These are phyloP conservation scores for Trametopsis cervina DNA, from an alignment of 768 basidiomycete genomes.

Conservation along the genomic window DNA sequence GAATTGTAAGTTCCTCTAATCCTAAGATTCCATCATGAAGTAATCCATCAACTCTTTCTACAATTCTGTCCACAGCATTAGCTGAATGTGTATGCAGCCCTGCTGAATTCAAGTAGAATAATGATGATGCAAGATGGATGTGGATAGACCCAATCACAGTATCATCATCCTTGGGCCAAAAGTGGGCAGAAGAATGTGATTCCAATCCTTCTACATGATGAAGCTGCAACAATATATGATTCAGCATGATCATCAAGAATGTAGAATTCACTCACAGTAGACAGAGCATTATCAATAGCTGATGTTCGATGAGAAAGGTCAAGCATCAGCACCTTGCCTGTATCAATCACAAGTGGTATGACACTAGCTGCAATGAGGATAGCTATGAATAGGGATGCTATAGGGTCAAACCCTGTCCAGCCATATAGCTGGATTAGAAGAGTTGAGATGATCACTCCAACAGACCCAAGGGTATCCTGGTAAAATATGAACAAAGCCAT, in stretches of 20 bases:
- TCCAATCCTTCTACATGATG: slow-evolving; percentile 69
- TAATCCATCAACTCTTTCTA: slow-evolving; percentile 67
- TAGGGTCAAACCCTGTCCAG: slow-evolving; percentile 98
- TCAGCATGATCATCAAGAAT: background rate
- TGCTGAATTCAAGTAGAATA: slow-evolving; percentile 47
- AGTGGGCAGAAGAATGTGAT: slow-evolving; percentile 74
- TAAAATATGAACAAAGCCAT: background rate
- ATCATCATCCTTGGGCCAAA: slow-evolving; percentile 93
- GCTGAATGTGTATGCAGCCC: slow-evolving; percentile 50
- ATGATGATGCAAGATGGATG: slow-evolving; percentile 71
- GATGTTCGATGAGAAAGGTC: slow-evolving; percentile 66
- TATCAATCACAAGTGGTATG: slow-evolving; percentile 90
- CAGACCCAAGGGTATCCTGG: slow-evolving; percentile 92
- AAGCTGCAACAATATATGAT: slow-evolving; percentile 40
- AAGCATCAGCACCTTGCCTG: slow-evolving; percentile 79
- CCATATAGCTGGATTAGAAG: slow-evolving; percentile 93
- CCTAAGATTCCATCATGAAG: slow-evolving; percentile 71
- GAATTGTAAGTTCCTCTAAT: slow-evolving; percentile 85
- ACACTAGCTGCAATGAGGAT: slow-evolving; percentile 93
- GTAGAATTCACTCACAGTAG: slow-evolving; percentile 42
- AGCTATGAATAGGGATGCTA: slow-evolving; percentile 95
- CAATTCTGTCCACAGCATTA: slow-evolving; percentile 72
- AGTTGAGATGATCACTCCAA: slow-evolving; percentile 97
- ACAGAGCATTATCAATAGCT: slow-evolving; percentile 50
- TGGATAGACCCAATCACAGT: slow-evolving; percentile 88